Evolutionary conservation across 768 basidiomycete species (phyloP).

Genomic region (Mrakia gelida): DNA sequence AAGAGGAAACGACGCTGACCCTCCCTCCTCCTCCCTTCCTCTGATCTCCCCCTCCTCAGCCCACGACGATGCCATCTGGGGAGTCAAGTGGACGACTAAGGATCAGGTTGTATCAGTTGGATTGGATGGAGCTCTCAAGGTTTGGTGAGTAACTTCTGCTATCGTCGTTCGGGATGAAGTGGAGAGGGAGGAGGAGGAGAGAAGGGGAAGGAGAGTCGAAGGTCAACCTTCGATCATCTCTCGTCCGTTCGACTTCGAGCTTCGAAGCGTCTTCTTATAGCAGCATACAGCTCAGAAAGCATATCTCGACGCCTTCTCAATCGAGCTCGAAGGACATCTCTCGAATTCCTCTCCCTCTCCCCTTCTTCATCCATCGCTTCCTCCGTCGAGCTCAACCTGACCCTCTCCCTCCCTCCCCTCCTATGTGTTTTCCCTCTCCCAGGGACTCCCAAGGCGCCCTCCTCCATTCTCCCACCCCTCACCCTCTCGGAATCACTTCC

Average conservation of each 20-base stretch:
- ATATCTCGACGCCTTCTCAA: too few species aligned
- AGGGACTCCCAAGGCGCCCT: slow-evolving; percentile 67
- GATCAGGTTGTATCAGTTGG: slow-evolving; percentile 66
- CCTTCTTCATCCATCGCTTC: too few species aligned
- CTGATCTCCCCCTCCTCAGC: slow-evolving; percentile 48
- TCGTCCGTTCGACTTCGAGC: too few species aligned
- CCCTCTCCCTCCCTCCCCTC: slow-evolving; percentile 58
- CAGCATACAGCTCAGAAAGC: too few species aligned
- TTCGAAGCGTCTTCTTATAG: too few species aligned
- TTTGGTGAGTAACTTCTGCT: slow-evolving; percentile 58
- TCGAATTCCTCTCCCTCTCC: too few species aligned
- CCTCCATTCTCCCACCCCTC: slow-evolving; percentile 58
- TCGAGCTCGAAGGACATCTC: slow-evolving; percentile 55
- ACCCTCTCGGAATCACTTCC: slow-evolving; percentile 79
- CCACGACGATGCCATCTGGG: slow-evolving; percentile 76
- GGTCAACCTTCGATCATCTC: slow-evolving; percentile 46
- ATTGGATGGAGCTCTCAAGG: slow-evolving; percentile 72
- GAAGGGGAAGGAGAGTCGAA: neutral
- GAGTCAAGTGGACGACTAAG: slow-evolving; percentile 62
- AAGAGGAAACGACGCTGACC: neutral
- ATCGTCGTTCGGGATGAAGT: slow-evolving; percentile 38
- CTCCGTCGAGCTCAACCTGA: too few species aligned
- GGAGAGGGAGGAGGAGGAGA: neutral
- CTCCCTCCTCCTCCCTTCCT: neutral
- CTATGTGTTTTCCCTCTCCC: neutral